Conservation (phyloP, 1,139 yeast species). For the Scheffersomyces lignicola region DNA sequence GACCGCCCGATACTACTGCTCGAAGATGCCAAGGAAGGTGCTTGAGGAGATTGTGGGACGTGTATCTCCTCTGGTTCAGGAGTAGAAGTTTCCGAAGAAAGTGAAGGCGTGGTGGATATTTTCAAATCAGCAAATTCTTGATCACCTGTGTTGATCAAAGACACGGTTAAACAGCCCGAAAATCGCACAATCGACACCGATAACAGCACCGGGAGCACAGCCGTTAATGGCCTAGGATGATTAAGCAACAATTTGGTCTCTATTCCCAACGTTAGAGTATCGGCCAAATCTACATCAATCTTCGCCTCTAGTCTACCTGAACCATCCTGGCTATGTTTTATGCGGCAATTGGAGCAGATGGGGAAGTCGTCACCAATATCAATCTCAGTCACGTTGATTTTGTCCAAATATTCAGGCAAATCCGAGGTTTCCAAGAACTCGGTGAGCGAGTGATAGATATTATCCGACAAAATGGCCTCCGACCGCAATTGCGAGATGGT, state of each 20-base stretch:
- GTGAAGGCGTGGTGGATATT: not conserved
- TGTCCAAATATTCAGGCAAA: slow-evolving; percentile 79
- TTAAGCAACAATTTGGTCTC: slow-evolving; percentile 81
- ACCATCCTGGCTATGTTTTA: slow-evolving; percentile 54
- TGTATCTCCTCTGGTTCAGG: not conserved
- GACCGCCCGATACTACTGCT: not conserved
- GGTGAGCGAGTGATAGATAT: slow-evolving; percentile 75
- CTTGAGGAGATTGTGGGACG: slow-evolving; percentile 3
- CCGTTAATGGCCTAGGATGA: slow-evolving; percentile 82
- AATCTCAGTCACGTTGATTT: slow-evolving; percentile 77
- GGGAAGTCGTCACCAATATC: slow-evolving; percentile 97
- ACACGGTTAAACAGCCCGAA: slow-evolving; percentile 87
- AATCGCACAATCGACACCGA: slow-evolving; percentile 88
- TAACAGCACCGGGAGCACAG: slow-evolving; percentile 78
- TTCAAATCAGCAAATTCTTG: slow-evolving; percentile 26
- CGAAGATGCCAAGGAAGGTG: not conserved
- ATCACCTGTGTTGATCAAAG: slow-evolving; percentile 58
- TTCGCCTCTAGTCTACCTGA: slow-evolving; percentile 76
- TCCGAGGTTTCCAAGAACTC: slow-evolving; percentile 50
- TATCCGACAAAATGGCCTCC: slow-evolving; percentile 83
- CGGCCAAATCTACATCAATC: slow-evolving; percentile 90
- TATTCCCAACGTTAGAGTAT: slow-evolving; percentile 84
- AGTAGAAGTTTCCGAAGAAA: slow-evolving; percentile 3
- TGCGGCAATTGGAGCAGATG: slow-evolving; percentile 88
- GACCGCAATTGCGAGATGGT: slow-evolving; percentile 81